Percentiles rank a stretch among this genome's conserved stretches.
Evolutionary conservation across 2,329 filamentous ascomycete species (phyloP).

Genomic region (Peltaster fructicola): DNA sequence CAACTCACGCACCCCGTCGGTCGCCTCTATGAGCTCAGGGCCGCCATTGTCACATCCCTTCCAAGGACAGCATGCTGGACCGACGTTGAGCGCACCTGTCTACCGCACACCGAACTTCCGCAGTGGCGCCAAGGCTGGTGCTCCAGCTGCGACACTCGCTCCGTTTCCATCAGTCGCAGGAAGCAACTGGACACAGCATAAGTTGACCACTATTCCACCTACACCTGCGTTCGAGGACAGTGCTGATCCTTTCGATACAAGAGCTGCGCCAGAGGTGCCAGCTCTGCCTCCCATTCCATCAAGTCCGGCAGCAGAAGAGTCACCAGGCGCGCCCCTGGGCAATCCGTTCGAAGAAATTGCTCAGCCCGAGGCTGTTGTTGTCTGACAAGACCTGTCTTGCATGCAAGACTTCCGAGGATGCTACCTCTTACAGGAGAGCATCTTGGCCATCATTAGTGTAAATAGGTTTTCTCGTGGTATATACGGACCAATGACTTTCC

Average conservation of each 20-base stretch:
- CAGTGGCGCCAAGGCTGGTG: constrained; percentile 19
- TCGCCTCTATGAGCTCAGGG: constrained; percentile 6
- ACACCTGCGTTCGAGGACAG: constrained; percentile 21
- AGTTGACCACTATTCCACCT: constrained; percentile 23
- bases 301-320: too few species aligned
- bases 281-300: constrained; percentile 5
- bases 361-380: not conserved
- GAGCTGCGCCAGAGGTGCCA: constrained; percentile 8
- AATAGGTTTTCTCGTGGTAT: not conserved
- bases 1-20: constrained; percentile 9
- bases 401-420: constrained; percentile 1
- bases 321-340: too few species aligned
- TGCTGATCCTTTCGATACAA: constrained; percentile 22
- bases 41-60: constrained; percentile 2
- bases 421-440: not conserved
- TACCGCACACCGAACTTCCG: constrained; percentile 19
- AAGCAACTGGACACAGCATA: constrained; percentile 14
- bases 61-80: constrained; percentile 1
- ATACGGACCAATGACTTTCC: too few species aligned
- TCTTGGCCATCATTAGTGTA: not conserved
- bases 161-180: too few species aligned
- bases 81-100: constrained; percentile 10
- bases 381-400: not conserved
- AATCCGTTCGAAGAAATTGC: constrained; percentile 1
- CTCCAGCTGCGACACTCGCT: constrained; percentile 13